Evolutionary conservation across 495 filamentous ascomycete species (phyloP), one percentile per base, ranked within the genome.

Genomic region (Pyrenula massariospora): DNA sequence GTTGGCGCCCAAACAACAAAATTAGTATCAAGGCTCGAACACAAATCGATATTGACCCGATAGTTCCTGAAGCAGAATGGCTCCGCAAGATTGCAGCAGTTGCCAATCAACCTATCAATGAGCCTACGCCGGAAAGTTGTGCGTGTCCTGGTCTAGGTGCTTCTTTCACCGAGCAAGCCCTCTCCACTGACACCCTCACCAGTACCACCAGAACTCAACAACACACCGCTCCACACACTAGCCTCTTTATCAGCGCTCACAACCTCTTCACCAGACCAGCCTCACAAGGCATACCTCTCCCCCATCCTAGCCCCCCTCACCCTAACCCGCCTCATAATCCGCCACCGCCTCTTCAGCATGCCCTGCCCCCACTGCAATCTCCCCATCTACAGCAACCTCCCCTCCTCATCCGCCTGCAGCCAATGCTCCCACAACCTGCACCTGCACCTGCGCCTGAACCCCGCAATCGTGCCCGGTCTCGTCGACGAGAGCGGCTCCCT

Each of bases 161-260:
- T 21, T 24, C 10, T 12, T 2, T 22, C 0, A 24, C 24, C 54
- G 20, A 1, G 53, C 59, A 61, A 47, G 63, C 50, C 15, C 15
- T 20, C 15, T 42, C 31, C 15, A 15, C 31, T 42, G 15, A 21
- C 70, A 63, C 74, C 23, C 85, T 84, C 68, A 73, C 84, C 63
- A 56, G 73, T 22, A 66, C 81, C 19, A 58, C 59, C n/a, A 70
- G 72, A 5, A 66, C 70, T 48, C 58, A 66, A 31, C 73, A 77
- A 3, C 64, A 72, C 3, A 57, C 65, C n/a, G 67, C 74, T 3
- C 63, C 83, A 25, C 57, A 83, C 75, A 0, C 58, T 86, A 19
- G 80, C 77, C 22, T 80, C 85, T 51, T 60, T 86, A 10, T 83
- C 85, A 63, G 73, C 79, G n/a, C 80, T 78, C 72, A 73, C 48